Percentiles rank a stretch among this genome's conserved stretches.
Conservation (phyloP, 768 basidiomycete genomes). For the Amanita subjunquillea region DNA sequence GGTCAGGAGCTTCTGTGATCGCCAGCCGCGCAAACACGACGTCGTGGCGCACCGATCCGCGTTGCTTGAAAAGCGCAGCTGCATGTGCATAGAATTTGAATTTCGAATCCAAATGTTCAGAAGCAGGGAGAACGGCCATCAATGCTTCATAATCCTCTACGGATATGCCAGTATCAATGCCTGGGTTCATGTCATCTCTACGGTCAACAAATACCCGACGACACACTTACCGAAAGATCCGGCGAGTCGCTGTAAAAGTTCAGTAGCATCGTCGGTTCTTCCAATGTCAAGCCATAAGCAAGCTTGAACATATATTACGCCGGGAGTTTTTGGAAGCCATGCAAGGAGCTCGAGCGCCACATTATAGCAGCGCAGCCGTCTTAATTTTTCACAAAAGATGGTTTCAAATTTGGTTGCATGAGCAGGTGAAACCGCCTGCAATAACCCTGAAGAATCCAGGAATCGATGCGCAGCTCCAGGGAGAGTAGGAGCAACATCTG, state of each 20-base stretch:
- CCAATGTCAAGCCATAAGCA: constrained; percentile 57
- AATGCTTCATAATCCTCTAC: constrained; percentile 59
- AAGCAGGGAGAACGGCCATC: constrained; percentile 47
- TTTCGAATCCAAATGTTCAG: constrained; percentile 45
- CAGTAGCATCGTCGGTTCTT: constrained; percentile 63
- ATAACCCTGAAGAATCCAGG: constrained; percentile 53
- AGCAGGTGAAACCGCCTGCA: constrained; percentile 61
- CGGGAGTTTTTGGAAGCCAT: constrained; percentile 75
- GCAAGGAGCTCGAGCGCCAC: constrained; percentile 55
- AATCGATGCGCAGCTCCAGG: constrained; percentile 60
- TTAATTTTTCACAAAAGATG: constrained; percentile 59
- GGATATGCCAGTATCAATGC: constrained; percentile 37
- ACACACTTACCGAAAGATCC: constrained; percentile 58
- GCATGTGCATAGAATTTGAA: constrained; percentile 73
- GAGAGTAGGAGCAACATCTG: constrained; percentile 35
- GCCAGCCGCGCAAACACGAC: constrained; percentile 73
- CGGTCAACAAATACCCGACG: background rate
- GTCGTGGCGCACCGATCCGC: constrained; percentile 45
- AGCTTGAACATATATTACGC: constrained; percentile 62
- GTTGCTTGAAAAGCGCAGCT: constrained; percentile 61
- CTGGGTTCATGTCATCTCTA: constrained; percentile 16
- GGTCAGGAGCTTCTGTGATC: constrained; percentile 52
- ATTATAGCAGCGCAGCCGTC: constrained; percentile 50
- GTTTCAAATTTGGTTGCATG: constrained; percentile 61
- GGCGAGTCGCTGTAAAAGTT: constrained; percentile 62